A percentile compares a stretch with the other conserved stretches of the same genome.
Conservation (phyloP, 2,329 filamentous ascomycete species). For the Myriosclerotinia duriaeana region DNA sequence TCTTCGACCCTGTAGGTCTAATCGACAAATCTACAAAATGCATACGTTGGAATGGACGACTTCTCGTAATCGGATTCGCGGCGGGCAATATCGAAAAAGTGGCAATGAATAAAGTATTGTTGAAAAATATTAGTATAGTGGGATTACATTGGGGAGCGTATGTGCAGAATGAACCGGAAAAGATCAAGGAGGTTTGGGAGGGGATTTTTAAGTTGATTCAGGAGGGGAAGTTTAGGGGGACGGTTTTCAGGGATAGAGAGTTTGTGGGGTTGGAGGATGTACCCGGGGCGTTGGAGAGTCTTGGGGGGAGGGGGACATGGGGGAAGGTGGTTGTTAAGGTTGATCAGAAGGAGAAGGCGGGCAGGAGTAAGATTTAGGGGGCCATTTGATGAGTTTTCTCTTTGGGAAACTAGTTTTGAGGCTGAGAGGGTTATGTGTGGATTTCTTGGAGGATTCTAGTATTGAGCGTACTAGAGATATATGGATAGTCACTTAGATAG, state of each 20-base stretch:
- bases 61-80: slow-evolving; percentile 88
- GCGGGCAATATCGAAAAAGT: slow-evolving; percentile 86
- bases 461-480: no score
- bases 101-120: slow-evolving; percentile 83
- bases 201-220: slow-evolving; percentile 77
- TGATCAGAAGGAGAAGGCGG: slow-evolving; percentile 60
- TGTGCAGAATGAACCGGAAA: slow-evolving; percentile 67
- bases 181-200: slow-evolving; percentile 72
- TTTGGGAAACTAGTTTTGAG: no score
- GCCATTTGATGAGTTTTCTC: no score
- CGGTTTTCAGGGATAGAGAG: slow-evolving; percentile 76
- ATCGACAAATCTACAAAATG: slow-evolving; percentile 88
- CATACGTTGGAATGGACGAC: slow-evolving; percentile 86
- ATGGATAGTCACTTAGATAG: no score
- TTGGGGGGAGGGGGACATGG: slow-evolving; percentile 85
- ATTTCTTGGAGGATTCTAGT: no score
- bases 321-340: slow-evolving; percentile 93
- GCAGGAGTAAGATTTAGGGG: slow-evolving; percentile 55
- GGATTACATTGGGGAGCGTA: slow-evolving; percentile 93
- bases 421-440: not conserved
- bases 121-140: slow-evolving; percentile 91
- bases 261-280: slow-evolving; percentile 82
- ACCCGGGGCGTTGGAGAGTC: slow-evolving; percentile 70
- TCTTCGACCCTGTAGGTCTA: slow-evolving; percentile 91
- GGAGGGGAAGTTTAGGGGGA: slow-evolving; percentile 76